Base-by-base conservation (phyloP, 768 basidiomycete genomes). In the Lactarius evosmus region DNA sequence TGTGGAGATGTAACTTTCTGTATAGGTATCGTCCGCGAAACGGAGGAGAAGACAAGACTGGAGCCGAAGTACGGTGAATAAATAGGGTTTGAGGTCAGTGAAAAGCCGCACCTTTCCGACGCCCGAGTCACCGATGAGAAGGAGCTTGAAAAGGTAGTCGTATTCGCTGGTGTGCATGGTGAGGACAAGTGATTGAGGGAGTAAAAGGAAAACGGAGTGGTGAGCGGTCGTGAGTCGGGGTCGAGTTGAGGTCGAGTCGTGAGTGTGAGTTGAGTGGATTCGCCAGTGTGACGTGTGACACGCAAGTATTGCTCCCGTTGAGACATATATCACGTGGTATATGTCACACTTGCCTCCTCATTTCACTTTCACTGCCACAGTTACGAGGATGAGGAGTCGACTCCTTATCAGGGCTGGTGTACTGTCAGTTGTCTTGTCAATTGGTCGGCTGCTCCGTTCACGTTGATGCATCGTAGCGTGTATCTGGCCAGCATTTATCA, bases 1-100 rank as follows among this genome's bases (percentile, higher is more conserved):
- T 41, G 96, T 98, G 63, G 89, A 91, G 74, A 98, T 95, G 78
- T 96, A 98, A 70, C 91, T 93, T 75, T 96, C 94, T 58, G 96
- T 97, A 82, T 95, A 98, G 56, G 94, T 91, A 76, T 98, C 96
- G 78, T 98, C 96, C 66, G 91, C 91, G 72, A 94, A 94, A 74
- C 93, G 93, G 69, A 94, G 83, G 67, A 94, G 86, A 70, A 94
- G 80, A 78, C 92, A 94, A 54, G 95, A 98, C 89, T 98, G 77
- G 59, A 75, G 76, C 68, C 30, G n/a, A 62, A 34, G 38, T 34
- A 49, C 29, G 56, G 30, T 49, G 9, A 33, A 34, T 50, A 22
- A 50, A 61, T 30, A 59, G 66, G 30, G 51, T 60, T 22, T 4
- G 41, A 70, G 68, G 66, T 63, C 59, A 69, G 62, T 69, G 62